Percentiles rank a stretch among this genome's conserved stretches.
phyloP scores from a whole-genome alignment of 2,329 filamentous ascomycete species.

The Lecanosticta acicola region DNA sequence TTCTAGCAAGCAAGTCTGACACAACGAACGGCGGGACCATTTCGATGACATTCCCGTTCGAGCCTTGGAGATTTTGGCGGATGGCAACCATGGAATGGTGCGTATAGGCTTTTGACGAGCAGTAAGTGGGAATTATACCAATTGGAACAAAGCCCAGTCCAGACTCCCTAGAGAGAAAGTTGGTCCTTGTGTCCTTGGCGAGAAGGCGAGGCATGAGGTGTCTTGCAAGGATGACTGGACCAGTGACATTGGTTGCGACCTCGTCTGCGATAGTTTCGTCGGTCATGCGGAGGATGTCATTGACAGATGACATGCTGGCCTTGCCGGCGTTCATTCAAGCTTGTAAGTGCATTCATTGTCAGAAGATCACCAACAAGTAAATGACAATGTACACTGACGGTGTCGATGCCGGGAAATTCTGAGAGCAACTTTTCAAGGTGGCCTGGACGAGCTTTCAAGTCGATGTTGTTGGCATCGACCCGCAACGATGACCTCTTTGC shows the following conservation, averaged over 20 bases:
- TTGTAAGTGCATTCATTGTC: conserved; percentile 7
- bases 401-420: conserved; percentile 13
- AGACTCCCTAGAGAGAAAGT: conserved; percentile 6
- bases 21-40: conserved; percentile 18
- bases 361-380: conserved; percentile 5
- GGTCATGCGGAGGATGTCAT: background rate
- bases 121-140: conserved; percentile 15
- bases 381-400: conserved; percentile 7
- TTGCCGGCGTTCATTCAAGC: background rate
- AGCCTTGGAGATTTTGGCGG: conserved; percentile 15
- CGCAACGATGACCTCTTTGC: conserved; percentile 43
- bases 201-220: conserved; percentile 14
- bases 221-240: conserved; percentile 16
- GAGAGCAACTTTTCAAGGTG: conserved; percentile 10
- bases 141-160: conserved; percentile 18
- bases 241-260: conserved; percentile 10
- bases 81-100: conserved; percentile 15
- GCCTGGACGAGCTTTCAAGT: conserved; percentile 3
- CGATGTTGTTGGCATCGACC: conserved; percentile 40
- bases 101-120: conserved; percentile 17
- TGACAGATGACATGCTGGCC: conserved; percentile 2
- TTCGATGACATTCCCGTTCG: conserved; percentile 20
- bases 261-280: conserved; percentile 10
- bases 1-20: background rate
- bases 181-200: conserved; percentile 1